These are phyloP conservation scores for Pseudozyma hubeiensis DNA, from an alignment of 1,284 basidiomycete species.

Conservation along the genomic window DNA sequence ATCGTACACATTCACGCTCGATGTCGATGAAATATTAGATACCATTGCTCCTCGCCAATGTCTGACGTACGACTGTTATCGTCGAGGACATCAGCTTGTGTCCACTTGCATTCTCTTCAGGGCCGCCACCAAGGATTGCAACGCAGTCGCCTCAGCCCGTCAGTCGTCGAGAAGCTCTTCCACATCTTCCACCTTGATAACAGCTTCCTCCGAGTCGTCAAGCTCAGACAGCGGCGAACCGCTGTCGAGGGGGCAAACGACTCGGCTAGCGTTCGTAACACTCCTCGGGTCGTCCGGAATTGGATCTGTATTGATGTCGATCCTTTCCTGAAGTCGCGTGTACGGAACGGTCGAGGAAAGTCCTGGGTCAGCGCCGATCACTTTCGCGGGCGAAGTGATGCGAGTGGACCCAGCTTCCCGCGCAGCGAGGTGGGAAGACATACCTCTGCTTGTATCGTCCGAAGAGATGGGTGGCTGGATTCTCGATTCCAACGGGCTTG, in stretches of 20 bases:
- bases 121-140: too few relatives aligned
- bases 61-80: background rate
- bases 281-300: background rate
- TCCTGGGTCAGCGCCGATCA: background rate
- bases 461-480: too few relatives aligned
- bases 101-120: too few relatives aligned
- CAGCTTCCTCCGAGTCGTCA: background rate
- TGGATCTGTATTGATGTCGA: background rate
- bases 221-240: conserved; percentile 24
- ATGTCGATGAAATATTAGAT: background rate
- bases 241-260: conserved; percentile 4
- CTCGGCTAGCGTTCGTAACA: background rate
- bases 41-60: background rate
- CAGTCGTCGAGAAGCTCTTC: conserved; percentile 17
- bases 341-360: background rate
- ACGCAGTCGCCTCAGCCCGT: background rate
- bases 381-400: too few relatives aligned
- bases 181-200: conserved; percentile 2
- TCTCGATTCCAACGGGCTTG: too few relatives aligned
- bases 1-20: background rate
- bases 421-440: background rate
- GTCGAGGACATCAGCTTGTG: too few relatives aligned
- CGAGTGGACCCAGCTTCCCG: background rate
- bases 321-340: background rate
- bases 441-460: too few relatives aligned